phyloP scores from a whole-genome alignment of 352 stramenopile species.

The Globisporangium splendens region DNA sequence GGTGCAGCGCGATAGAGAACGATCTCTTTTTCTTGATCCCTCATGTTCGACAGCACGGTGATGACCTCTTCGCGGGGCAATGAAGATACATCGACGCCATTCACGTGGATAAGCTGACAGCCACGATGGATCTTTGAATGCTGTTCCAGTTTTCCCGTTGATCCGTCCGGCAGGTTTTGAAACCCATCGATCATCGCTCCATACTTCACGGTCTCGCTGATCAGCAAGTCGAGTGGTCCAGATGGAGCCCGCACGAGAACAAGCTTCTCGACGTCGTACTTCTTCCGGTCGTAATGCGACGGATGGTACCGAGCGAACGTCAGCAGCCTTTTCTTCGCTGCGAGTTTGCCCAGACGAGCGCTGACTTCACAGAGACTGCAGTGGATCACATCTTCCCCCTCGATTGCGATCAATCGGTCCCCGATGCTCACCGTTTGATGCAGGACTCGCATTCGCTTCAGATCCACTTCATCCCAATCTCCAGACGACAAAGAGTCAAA shows the following conservation, averaged over 20 bases:
- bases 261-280: slow-evolving; percentile 55
- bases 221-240: slow-evolving; percentile 45
- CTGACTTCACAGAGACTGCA: slow-evolving; percentile 42
- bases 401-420: slow-evolving; percentile 49
- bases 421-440: slow-evolving; percentile 30
- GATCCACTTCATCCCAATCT: slow-evolving; percentile 31
- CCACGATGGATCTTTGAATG: slow-evolving; percentile 40
- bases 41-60: slow-evolving; percentile 26
- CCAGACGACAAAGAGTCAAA: slow-evolving; percentile 23
- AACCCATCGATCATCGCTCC: slow-evolving; percentile 52
- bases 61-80: slow-evolving; percentile 32
- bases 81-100: slow-evolving; percentile 43
- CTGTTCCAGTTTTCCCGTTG: slow-evolving; percentile 28
- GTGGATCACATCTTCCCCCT: slow-evolving; percentile 45
- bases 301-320: slow-evolving; percentile 51
- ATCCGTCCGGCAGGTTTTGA: slow-evolving; percentile 33
- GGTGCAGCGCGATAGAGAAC: slow-evolving; percentile 42
- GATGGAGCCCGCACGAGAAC: slow-evolving; percentile 30
- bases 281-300: slow-evolving; percentile 19
- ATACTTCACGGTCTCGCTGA: slow-evolving; percentile 36
- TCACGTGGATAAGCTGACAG: slow-evolving; percentile 54
- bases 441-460: slow-evolving; percentile 27
- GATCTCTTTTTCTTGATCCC: slow-evolving; percentile 52
- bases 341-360: slow-evolving; percentile 35
- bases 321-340: slow-evolving; percentile 29